Base-by-base conservation (phyloP, 2,329 filamentous ascomycete genomes). In the Chrysoporthe puriensis region DNA sequence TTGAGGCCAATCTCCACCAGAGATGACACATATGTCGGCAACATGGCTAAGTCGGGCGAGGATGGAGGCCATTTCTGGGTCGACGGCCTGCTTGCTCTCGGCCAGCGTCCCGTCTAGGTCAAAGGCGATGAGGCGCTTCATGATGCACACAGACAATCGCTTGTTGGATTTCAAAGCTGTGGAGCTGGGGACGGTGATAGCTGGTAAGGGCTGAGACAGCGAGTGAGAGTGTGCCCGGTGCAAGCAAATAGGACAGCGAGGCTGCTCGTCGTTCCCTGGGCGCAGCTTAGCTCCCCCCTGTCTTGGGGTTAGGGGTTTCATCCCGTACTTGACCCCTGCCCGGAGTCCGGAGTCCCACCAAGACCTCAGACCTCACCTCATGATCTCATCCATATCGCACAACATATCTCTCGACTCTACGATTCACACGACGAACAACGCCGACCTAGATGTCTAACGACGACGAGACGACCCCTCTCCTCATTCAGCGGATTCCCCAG, bases 1-100 rank as follows among this genome's bases (percentile, higher is more conserved):
- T 70, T 81, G 79, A 7, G 76, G 76, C 78, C 78, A 81, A 73
- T 81, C 79, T 42, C 78, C 79, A 60, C 78, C 78, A 0, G 78
- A 80, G 72, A 81, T 80, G 62, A 80, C 74, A 50, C 77, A 76
- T 34, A 81, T 78, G 70, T 81, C 72, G 60, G 79, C 75, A 58
- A 80, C 79, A 52, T 69, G 42, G n/a, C 80, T 77, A 8, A 81
- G 74, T 2, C 65, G 67, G 54, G 21, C 46, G 43, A 70, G 63
- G 43, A 69, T 69, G 42, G 43, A 34, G 13, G 63, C 69, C 69
- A 70, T 70, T 36, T 68, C 66, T 16, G 61, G 46, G 21, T 70
- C 66, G 42, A 70, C 63, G 3, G 69, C 63, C 48, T 70, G 69
- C 32, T 70, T 69, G 63, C 69, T 70, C 66, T 70, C 69, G 54